These are phyloP conservation scores for Lachnellula arida DNA, from an alignment of 2,329 filamentous ascomycete genomes.

Conservation along the genomic window DNA sequence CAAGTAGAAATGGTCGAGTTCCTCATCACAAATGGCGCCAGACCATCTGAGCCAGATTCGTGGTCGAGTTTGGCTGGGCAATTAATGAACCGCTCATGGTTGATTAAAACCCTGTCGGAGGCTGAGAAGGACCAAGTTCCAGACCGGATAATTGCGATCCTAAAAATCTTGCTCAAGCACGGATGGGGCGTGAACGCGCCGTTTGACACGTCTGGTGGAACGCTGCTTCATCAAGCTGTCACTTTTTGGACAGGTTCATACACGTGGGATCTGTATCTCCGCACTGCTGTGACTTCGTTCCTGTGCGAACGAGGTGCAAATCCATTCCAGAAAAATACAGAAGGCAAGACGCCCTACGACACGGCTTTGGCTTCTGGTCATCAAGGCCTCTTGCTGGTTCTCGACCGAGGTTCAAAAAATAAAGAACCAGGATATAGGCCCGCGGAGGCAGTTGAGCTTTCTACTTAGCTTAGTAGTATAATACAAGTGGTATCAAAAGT, in stretches of 20 bases:
- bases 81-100: too few relatives aligned
- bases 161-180: too few relatives aligned
- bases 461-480: not conserved
- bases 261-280: not conserved
- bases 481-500: not conserved
- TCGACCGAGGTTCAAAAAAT: not conserved
- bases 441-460: not conserved
- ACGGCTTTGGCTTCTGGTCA: not conserved
- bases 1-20: too few relatives aligned
- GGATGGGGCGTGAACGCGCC: too few relatives aligned
- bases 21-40: too few relatives aligned
- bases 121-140: too few relatives aligned
- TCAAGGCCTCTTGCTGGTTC: not conserved
- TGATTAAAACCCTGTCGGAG: too few relatives aligned
- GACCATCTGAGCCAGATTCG: too few relatives aligned
- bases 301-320: not conserved
- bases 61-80: too few relatives aligned
- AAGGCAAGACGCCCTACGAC: not conserved
- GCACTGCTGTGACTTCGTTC: not conserved
- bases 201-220: not conserved
- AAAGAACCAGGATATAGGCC: not conserved
- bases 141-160: too few relatives aligned
- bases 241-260: not conserved
- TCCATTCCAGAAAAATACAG: not conserved
- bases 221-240: not conserved